Conservation (phyloP, 805 yeast genomes). For the Candida boidinii region DNA sequence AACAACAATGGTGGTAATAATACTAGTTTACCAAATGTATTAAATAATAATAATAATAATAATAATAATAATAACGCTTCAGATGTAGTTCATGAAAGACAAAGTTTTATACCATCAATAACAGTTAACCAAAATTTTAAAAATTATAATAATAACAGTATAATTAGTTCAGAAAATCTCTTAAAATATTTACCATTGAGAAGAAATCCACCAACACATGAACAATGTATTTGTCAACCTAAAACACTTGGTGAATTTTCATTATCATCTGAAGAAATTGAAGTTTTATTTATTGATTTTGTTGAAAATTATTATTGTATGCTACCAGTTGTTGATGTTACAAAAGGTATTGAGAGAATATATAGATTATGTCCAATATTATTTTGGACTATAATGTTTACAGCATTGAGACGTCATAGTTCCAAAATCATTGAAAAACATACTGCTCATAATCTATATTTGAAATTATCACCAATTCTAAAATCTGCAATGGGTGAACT, state of each 20-base stretch:
- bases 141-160: too few species aligned
- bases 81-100: too few species aligned
- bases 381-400: slow-evolving; percentile 89
- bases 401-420: slow-evolving; percentile 63
- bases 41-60: too few species aligned
- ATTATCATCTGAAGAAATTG: slow-evolving; percentile 52
- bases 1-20: too few species aligned
- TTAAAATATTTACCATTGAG: too few species aligned
- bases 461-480: slow-evolving; percentile 57
- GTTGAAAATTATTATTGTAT: slow-evolving; percentile 74
- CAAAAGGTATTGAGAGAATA: slow-evolving; percentile 73
- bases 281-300: slow-evolving; percentile 58
- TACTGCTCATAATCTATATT: slow-evolving; percentile 33
- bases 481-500: slow-evolving; percentile 78
- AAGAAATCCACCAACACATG: slow-evolving; percentile 7
- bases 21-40: too few species aligned
- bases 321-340: slow-evolving; percentile 79
- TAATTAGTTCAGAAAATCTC: too few species aligned
- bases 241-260: slow-evolving; percentile 66
- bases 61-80: too few species aligned
- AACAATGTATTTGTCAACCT: slow-evolving; percentile 45
- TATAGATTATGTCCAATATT: slow-evolving; percentile 77
- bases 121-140: too few species aligned
- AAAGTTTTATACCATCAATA: too few species aligned
- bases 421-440: slow-evolving; percentile 16